Evolutionary conservation across 179 eudicot species (phyloP), one percentile per base, ranked within the genome.

Genomic region (Beta corolliflora): DNA sequence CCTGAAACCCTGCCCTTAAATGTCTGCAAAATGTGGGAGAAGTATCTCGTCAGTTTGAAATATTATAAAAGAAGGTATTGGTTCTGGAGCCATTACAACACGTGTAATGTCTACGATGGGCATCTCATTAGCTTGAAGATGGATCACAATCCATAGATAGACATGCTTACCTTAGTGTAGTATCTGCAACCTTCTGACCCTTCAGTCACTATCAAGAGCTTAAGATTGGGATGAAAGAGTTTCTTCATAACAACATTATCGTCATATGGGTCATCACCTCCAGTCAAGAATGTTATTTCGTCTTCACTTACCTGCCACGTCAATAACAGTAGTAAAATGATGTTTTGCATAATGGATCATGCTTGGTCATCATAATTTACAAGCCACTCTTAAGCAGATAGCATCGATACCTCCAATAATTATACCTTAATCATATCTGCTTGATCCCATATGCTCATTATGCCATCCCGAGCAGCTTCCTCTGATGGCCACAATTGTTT

Each of bases 141-240:
- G 54, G 5, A 41, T 18, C 18, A n/a, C 31, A 19, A 7, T 46
- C 25, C 10, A 36, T 11, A 45, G 7, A 75, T 10, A 45, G 61
- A 63, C 52, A 48, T 71, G 19, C 79, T 64, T 80, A 92, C 97
- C 89, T 86, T 82, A 21, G 93, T 91, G 83, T 86, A 93, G 72
- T 93, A 93, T 89, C 96, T 88, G 87, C 97, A 93, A 80, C 97
- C 94, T 52, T 85, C 72, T 23, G 95, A 82, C 52, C 97, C 97
- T 89, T 93, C 96, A n/a, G 91, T 88, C 68, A 93, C 90, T 45
- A 93, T 83, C 81, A 93, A 77, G 80, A 93, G 92, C 88, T 88
- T 86, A 75, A 92, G 90, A 81, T 91, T 90, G 53, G 96, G 86
- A 85, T 91, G 96, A 83, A 88, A 91, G 52, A 92, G 91, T 85